Evolutionary conservation across 192 early-diverging fungal species (phyloP), one percentile per base, ranked within the genome.

Genomic region (Umbelopsis sp.): DNA sequence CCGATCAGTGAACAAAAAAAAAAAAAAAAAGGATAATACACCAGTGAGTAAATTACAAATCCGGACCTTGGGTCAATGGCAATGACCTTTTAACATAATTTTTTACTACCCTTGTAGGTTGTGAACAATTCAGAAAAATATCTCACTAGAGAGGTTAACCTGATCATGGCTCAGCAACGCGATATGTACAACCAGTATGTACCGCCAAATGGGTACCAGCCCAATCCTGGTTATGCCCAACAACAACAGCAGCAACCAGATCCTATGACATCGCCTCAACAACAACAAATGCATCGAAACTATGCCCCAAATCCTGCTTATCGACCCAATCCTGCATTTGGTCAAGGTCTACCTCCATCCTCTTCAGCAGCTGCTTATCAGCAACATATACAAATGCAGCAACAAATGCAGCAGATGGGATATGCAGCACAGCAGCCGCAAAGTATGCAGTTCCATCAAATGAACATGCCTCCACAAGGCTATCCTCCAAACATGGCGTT

Each of bases 161-260:
- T 32, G 26, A 62, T 62, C 26, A 70, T 69, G 67, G 67, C 67
- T 24, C 41, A 69, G 41, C 67, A 69, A 51, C 67, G 45, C 41
- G 67, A 69, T 49, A 69, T 69, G 67, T 69, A 47, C 45, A 47
- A 69, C 14, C 67, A 45, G 24, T 69, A 69, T 29, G 32, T 71
- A 51, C 44, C 26, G 32, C 73, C 51, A 62, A 56, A 52, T 70
- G 45, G 21, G n/a, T 32, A 62, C 29, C 52, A 56, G 20, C 53
- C 69, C 44, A 50, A 73, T 44, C 65, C 66, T 24, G 26, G 44
- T 29, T 47, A 69, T 24, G 65, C 47, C 20, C 65, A 69, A 26
- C 71, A 68, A 62, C 54, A 67, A 67, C 71, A 76, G 20, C 80
- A 74, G 22, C 71, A 71, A 54, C 70, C 31, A 26, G 34, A 50